Evolutionary conservation across 176 grass and related monocot species (phyloP), one percentile per base, ranked within the genome.

Genomic region (Thalia dealbata): DNA sequence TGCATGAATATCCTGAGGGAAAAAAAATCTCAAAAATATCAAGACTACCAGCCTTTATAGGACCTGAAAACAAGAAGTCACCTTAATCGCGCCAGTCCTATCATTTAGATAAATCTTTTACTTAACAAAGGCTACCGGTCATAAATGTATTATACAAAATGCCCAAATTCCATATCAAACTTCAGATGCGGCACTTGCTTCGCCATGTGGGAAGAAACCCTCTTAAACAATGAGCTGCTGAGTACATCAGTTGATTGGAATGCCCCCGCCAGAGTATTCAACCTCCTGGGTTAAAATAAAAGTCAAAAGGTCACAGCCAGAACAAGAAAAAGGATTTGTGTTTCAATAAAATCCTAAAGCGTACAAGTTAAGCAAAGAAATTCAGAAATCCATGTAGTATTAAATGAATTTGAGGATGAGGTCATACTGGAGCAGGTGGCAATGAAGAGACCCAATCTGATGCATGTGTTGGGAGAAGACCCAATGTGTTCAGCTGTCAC

Each of bases 361-460:
- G 32, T 38, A 38, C 32, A 4, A 38, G 32, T n/a, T n/a, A n/a
- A n/a, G n/a, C n/a, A 38, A 38, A 38, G 4, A 38, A 60, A 74
- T 59, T 32, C 65, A 5, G 54, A 11, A 69, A 14, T 73, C 71
- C 38, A 16, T 69, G 54, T n/a, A 58, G 54, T 15, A 38, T 38
- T 38, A 38, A 38, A 38, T 38, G 32, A 58, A 23, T 24, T 14
- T 14, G 6, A 69, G 29, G 13, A 81, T 44, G 19, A 13, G 24
- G 45, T 29, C 80, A 66, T 88, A 91, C 89, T 76, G 59, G 77
- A 76, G 89, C 85, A 84, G 93, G 93, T 55, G 87, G 75, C 18
- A 97, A 62, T 7, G 93, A 92, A 35, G 87, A 97, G 18, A 97
- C 93, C 89, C 93, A 97, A 65, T 97, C 93, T 29, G 93, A 97